Evolutionary conservation across 139 green algal genomes (phyloP), one percentile per base, ranked within the genome.

Genomic region (Pseudopediastrum boryanum): DNA sequence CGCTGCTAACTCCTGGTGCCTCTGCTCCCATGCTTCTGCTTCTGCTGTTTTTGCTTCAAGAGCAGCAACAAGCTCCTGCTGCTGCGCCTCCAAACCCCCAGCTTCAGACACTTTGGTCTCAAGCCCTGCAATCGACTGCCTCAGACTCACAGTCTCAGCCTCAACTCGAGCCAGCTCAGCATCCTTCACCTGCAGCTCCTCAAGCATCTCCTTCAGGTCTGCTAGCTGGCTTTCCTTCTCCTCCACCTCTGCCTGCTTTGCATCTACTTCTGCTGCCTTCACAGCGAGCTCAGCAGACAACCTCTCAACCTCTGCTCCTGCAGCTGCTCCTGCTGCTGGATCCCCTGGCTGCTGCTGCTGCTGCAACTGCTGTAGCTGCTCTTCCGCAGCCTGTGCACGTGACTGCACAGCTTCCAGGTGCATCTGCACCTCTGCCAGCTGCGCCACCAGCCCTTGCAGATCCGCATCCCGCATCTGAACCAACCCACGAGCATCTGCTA

Each of bases 281-380:
- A n/a, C 62, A 43, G 8, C 62, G 23, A 5, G 21, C 29, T 19
- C 62, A 70, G 29, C 29, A 27, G 50, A n/a, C n/a, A n/a, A n/a
- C 29, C 33, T 2, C 51, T 68, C 46, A 48, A 27, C 39, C 43
- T 33, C 4, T 70, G 39, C 23, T 78, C 71, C n/a, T 69, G 54
- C 54, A 78, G 16, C 19, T 70, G 68, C 56, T 78, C 71, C 27
- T 78, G 68, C 39, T 70, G 25, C 71, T 36, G 41, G 6, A 3
- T 78, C 71, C 2, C 54, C 23, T 0, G 59, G 41, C 36, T 78
- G 54, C 27, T 70, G 41, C 71, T 50, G 52, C 52, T 31, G 52
- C 54, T 70, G 71, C 27, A 70, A 10, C 8, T 13, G 2, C 21
- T 42, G 23, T 3, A 78, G 21, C 39, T 70, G 10, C 7, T 7